Conservation (phyloP, 139 green algal genomes). For the Spirogloea muscicola region DNA sequence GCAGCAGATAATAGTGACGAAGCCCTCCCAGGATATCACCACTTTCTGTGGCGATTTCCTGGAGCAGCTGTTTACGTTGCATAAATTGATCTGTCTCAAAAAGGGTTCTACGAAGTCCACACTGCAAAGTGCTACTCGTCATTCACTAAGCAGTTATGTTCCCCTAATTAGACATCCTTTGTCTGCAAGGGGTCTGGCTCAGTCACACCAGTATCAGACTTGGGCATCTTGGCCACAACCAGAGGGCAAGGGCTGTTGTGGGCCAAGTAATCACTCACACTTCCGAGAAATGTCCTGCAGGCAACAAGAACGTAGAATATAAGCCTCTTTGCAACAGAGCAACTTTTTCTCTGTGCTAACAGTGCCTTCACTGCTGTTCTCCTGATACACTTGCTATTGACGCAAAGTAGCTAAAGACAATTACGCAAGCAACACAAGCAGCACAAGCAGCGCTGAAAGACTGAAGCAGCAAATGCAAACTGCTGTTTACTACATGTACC, state of each 20-base stretch:
- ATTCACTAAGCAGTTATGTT: too few relatives aligned
- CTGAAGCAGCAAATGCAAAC: neutral
- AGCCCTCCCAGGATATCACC: too few relatives aligned
- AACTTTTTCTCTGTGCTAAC: neutral
- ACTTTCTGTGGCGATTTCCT: too few relatives aligned
- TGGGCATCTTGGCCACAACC: slow-evolving; percentile 22
- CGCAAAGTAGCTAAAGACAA: neutral
- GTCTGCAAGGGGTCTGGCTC: too few relatives aligned
- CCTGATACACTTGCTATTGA: neutral
- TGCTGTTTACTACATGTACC: neutral
- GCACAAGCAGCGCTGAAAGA: neutral
- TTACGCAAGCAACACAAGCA: neutral
- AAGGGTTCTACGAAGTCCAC: too few relatives aligned
- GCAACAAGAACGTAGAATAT: too few relatives aligned
- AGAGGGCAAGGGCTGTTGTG: slow-evolving; percentile 24
- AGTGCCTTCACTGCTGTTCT: neutral
- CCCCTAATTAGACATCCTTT: too few relatives aligned
- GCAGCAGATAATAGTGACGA: too few relatives aligned
- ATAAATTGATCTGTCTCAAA: too few relatives aligned
- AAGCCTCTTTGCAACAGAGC: slow-evolving; percentile 10
- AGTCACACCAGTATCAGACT: neutral
- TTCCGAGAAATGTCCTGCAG: slow-evolving; percentile 28
- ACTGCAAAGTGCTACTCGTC: too few relatives aligned
- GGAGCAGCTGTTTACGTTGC: too few relatives aligned
- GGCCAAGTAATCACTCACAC: slow-evolving; percentile 30